Evolutionary conservation across 768 basidiomycete species (phyloP), one percentile per base, ranked within the genome.

Genomic region (Kwoniella heveanensis): DNA sequence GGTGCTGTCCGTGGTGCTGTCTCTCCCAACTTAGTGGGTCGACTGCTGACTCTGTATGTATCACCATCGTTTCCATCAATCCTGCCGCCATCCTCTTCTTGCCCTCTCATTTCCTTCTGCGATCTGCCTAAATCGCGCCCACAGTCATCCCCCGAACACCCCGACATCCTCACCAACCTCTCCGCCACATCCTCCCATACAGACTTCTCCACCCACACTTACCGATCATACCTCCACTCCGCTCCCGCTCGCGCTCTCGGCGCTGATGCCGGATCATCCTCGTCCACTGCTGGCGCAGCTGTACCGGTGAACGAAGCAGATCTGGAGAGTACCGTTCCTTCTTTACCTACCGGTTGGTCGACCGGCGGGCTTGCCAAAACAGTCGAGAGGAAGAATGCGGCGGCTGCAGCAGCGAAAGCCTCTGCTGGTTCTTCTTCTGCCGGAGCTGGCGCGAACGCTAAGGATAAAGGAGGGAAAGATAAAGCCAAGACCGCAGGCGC

Each of bases 81-180:
- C 1, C 32, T 32, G 7, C 32, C 32, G 32, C n/a, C n/a, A n/a
- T n/a, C n/a, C n/a, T n/a, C 50, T 54, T 29, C 39, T 25, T 25
- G 32, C 13, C 32, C 32, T 7, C 32, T 36, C 32, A 22, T 46
- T 47, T 21, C 7, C 48, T n/a, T n/a, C n/a, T n/a, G n/a, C n/a
- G n/a, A n/a, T n/a, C n/a, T n/a, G n/a, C n/a, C n/a, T n/a, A n/a
- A n/a, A n/a, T n/a, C n/a, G n/a, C n/a, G n/a, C 12, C 30, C 47
- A 32, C 76, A 92, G 92, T 82, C 87, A 71, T 88, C 90, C 26
- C 90, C 94, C 71, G 92, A 95, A 81, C 86, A 92, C 74, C 85
- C 89, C 4, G 92, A 94, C 76, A 87, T 94, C 74, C 83, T 88
- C 39, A 91, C 87, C 65, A 95, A 96, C 80, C 86, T 94, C 61